Conservation (phyloP, 805 yeast species). For the Pichia gijzeniarum region DNA sequence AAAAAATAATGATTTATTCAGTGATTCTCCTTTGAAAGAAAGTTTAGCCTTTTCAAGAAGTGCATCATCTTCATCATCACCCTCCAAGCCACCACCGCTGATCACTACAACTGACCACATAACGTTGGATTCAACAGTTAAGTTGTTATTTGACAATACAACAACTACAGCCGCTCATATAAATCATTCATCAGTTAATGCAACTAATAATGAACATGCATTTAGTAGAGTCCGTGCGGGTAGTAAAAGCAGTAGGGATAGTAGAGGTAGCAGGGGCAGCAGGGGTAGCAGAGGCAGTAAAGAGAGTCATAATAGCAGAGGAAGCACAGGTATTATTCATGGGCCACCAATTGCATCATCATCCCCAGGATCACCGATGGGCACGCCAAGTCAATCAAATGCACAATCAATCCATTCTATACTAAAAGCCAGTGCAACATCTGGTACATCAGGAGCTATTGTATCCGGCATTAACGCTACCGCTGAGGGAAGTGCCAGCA, state of each 20-base stretch:
- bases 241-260: slow-evolving; percentile 1
- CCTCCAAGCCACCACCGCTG: slow-evolving; percentile 11
- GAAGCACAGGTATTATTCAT: slow-evolving; percentile 9
- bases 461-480: slow-evolving; percentile 5
- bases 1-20: slow-evolving; percentile 23
- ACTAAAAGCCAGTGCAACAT: slow-evolving; percentile 12
- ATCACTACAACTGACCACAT: slow-evolving; percentile 7
- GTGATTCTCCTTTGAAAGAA: slow-evolving; percentile 11
- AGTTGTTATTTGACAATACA: slow-evolving; percentile 9
- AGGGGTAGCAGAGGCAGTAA: slow-evolving; percentile 7
- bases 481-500: not conserved
- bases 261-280: slow-evolving; percentile 2
- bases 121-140: slow-evolving; percentile 5
- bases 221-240: not conserved
- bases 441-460: slow-evolving; percentile 10
- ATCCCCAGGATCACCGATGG: slow-evolving; percentile 8
- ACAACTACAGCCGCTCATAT: not conserved
- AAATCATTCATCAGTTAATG: not conserved
- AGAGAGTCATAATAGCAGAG: slow-evolving; percentile 8
- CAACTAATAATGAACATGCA: not conserved
- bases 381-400: slow-evolving; percentile 1
- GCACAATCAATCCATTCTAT: slow-evolving; percentile 9
- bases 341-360: not conserved
- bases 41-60: slow-evolving; percentile 8
- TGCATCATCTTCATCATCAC: slow-evolving; percentile 2